Evolutionary conservation across 225 moss, liverwort and hornwort species (phyloP).

Genomic region (Antitrichia curtipendula): DNA sequence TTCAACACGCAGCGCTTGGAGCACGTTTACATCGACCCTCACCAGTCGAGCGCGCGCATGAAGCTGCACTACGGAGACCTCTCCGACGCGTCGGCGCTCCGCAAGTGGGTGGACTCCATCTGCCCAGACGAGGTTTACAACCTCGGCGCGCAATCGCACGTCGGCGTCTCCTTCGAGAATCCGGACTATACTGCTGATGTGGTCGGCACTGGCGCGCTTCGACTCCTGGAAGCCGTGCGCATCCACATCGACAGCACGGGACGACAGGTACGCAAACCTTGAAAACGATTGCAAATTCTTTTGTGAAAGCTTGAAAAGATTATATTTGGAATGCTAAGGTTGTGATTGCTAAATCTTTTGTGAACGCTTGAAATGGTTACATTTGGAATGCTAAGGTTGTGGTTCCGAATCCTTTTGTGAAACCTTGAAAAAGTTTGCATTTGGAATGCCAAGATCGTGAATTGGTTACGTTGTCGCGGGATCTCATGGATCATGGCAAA

Average conservation of each 20-base stretch:
- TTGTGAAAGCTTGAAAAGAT: background rate
- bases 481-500: background rate
- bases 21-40: conserved; percentile 75
- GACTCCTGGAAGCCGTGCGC: conserved; percentile 67
- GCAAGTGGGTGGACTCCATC: conserved; percentile 77
- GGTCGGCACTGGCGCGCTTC: conserved; percentile 58
- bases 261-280: background rate
- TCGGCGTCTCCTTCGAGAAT: conserved; percentile 78
- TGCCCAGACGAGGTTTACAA: conserved; percentile 85
- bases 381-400: background rate
- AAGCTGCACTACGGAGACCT: conserved; percentile 81
- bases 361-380: background rate
- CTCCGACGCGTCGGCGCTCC: conserved; percentile 54
- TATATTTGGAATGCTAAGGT: background rate
- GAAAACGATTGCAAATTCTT: background rate
- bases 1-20: conserved; percentile 87
- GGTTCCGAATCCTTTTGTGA: background rate
- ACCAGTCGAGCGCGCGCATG: conserved; percentile 65
- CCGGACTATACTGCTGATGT: conserved; percentile 82
- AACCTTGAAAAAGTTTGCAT: background rate
- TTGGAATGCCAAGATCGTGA: background rate
- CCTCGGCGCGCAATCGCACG: conserved; percentile 78
- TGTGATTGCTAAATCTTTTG: background rate
- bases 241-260: conserved; percentile 64
- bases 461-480: background rate